Conservation (phyloP, 2,329 filamentous ascomycete genomes). For the Neophaeococcomyces aloes region DNA sequence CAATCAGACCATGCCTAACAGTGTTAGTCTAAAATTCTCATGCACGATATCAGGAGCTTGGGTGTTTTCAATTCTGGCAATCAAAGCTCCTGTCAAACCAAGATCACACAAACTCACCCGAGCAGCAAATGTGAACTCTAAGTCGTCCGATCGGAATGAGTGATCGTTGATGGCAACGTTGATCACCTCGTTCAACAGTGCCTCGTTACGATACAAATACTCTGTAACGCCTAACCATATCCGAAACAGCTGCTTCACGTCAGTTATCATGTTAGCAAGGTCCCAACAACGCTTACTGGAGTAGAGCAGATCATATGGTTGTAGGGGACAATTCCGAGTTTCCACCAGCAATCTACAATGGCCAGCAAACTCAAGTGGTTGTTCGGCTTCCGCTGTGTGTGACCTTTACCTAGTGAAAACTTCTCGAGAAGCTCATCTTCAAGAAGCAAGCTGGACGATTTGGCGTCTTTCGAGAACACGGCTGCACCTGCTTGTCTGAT, state of each 20-base stretch:
- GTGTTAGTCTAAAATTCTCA: constrained; percentile 2
- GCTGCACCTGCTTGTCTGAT: constrained; percentile 69
- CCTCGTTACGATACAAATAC: constrained; percentile 77
- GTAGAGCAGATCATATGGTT: constrained; percentile 99
- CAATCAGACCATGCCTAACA: constrained; percentile 79
- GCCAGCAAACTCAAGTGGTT: constrained; percentile 88
- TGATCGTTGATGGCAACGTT: constrained; percentile 79
- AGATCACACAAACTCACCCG: constrained; percentile 38
- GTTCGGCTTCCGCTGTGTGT: constrained; percentile 64
- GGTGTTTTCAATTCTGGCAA: background rate
- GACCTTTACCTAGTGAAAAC: constrained; percentile 68
- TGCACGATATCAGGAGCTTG: background rate
- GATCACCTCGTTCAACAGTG: constrained; percentile 72
- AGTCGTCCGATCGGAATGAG: constrained; percentile 85
- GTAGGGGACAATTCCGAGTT: constrained; percentile 85
- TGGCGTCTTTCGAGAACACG: constrained; percentile 48
- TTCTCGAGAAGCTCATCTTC: constrained; percentile 73
- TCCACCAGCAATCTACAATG: constrained; percentile 98
- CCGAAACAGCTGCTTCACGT: constrained; percentile 58
- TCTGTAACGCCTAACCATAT: constrained; percentile 96
- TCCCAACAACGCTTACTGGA: constrained; percentile 44
- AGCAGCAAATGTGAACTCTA: constrained; percentile 96
- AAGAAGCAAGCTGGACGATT: constrained; percentile 57
- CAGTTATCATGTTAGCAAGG: constrained; percentile 9
- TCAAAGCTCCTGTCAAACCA: background rate